Conservation (phyloP, 306 rosid genomes). For the Potentilla sterilis region DNA sequence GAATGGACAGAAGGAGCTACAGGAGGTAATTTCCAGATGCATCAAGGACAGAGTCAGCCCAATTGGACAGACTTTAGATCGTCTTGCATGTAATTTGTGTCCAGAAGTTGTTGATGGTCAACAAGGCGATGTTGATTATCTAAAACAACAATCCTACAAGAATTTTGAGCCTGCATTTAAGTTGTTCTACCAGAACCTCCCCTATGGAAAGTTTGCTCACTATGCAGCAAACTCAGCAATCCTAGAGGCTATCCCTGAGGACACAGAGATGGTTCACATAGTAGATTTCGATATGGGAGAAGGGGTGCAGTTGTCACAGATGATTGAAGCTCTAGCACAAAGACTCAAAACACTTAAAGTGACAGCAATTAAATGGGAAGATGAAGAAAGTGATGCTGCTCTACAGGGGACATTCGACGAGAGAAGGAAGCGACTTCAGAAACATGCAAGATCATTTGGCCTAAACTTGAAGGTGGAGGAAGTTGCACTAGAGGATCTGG, state of each 20-base stretch:
- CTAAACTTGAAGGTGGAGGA: conserved; percentile 53
- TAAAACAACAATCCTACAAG: conserved; percentile 48
- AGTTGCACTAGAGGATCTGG: conserved; percentile 39
- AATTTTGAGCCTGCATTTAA: conserved; percentile 31
- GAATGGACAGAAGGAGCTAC: conserved; percentile 38
- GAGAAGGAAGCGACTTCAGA: conserved; percentile 35
- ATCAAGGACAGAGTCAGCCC: conserved; percentile 47
- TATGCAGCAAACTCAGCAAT: conserved; percentile 49
- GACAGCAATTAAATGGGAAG: conserved; percentile 47
- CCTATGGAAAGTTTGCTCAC: conserved; percentile 51
- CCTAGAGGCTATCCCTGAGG: conserved; percentile 42
- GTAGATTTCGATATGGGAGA: conserved; percentile 49
- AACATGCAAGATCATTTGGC: conserved; percentile 42
- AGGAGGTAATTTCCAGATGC: conserved; percentile 36
- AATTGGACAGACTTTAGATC: conserved; percentile 46
- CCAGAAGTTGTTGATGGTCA: conserved; percentile 23
- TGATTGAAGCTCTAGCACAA: conserved; percentile 40
- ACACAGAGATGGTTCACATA: conserved; percentile 45
- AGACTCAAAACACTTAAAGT: conserved; percentile 36
- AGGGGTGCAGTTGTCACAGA: conserved; percentile 53
- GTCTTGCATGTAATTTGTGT: conserved; percentile 46
- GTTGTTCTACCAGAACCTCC: conserved; percentile 45
- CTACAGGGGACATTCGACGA: conserved; percentile 37
- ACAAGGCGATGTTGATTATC: conserved; percentile 24
- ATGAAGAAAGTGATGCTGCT: conserved; percentile 17